A percentile compares a stretch with the other conserved stretches of the same genome.
phyloP scores from a whole-genome alignment of 2,329 filamentous ascomycete species.

The Aphanocladium album region DNA sequence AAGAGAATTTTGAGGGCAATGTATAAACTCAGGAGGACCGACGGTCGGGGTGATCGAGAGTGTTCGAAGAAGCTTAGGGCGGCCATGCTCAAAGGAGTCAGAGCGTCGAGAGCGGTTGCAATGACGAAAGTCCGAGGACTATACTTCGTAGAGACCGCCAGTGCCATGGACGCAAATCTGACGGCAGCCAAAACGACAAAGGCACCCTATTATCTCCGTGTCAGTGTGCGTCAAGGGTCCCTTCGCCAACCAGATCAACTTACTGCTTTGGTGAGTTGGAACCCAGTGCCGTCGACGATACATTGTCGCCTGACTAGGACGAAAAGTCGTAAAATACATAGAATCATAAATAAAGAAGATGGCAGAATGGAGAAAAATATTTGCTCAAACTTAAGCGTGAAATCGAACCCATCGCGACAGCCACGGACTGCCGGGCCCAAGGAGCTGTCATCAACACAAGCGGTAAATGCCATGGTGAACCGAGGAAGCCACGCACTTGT shows the following conservation, averaged over 20 bases:
- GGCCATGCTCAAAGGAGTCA: not conserved
- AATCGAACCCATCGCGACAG: slow-evolving; percentile 46
- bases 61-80: not conserved
- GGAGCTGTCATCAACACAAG: slow-evolving; percentile 32
- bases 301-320: slow-evolving; percentile 26
- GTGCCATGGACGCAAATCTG: not conserved
- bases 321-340: slow-evolving; percentile 28
- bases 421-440: slow-evolving; percentile 41
- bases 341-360: slow-evolving; percentile 32
- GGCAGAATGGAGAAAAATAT: slow-evolving; percentile 42
- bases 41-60: not conserved
- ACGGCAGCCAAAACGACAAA: not conserved
- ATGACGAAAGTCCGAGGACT: not conserved
- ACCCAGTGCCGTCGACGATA: slow-evolving; percentile 29
- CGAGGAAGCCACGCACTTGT: not conserved
- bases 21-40: not conserved
- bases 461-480: not conserved
- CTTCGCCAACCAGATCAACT: slow-evolving; percentile 9
- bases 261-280: slow-evolving; percentile 30
- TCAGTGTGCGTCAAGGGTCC: not conserved
- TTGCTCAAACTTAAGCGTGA: slow-evolving; percentile 45
- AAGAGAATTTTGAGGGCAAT: not conserved
- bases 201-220: not conserved
- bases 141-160: not conserved
- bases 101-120: not conserved